Base-by-base conservation (phyloP, 805 yeast species). In the Pachysolen tannophilus region DNA sequence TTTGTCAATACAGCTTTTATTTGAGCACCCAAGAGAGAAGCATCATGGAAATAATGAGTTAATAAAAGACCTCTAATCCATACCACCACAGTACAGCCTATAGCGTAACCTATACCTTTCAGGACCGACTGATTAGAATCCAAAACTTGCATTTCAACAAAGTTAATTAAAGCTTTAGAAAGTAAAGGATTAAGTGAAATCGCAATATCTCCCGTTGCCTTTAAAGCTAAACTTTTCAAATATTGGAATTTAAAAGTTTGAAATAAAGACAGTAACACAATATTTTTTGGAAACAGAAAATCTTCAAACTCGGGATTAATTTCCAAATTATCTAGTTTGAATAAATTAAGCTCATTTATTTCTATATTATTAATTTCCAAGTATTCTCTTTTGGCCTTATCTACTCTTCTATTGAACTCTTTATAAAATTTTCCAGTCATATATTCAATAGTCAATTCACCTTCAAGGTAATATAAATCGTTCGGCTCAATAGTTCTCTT, bases 101-200 rank as follows among this genome's bases (percentile, higher is more conserved):
- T 56, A 5, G 88, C 76, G 47, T 73, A 82, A 7, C 92, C 95
- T 3, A 83, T 62, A 44, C 95, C 95, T 40, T 63, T 65, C 25
- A 78, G 82, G 35, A 61, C 57, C 8, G 61, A 53, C 18, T 56
- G 44, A 8, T 58, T 56, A 5, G 65, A 53, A 4, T 69, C 69
- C 20, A 61, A 53, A 6, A 64, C 64, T 38, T 69, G 67, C 30
- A 49, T 49, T 46, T 72, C 76, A 19, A 83, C 84, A 44, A 72
- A 82, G 30, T 64, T 63, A 38, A 84, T 78, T 38, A 85, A 60
- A 32, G 67, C 61, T 52, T 75, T 75, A 8, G 82, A 78, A 4
- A 85, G 47, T 45, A 85, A 62, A 1, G 95, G 94, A 19, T 76
- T 66, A 13, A 74, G 58, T 3, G 84, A 69, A 30, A 62, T 57